A percentile compares a stretch with the other conserved stretches of the same genome.
These are phyloP conservation scores for Microsporum audouinii DNA, from an alignment of 2,329 filamentous ascomycete species.

Conservation along the genomic window DNA sequence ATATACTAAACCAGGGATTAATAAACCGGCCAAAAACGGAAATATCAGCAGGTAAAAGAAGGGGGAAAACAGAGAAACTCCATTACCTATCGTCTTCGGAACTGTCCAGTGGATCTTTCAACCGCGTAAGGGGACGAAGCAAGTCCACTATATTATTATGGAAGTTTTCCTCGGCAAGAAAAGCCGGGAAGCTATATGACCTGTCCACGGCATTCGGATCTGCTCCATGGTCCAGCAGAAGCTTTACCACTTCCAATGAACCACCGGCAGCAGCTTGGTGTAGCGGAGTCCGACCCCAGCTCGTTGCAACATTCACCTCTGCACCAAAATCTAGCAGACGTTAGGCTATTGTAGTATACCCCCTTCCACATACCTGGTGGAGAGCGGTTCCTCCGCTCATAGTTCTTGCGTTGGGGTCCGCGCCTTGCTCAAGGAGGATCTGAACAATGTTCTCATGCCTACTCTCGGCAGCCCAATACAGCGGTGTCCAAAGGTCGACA, in stretches of 20 bases:
- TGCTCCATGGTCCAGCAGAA: not conserved
- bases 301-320: not conserved
- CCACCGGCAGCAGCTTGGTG: conserved; percentile 1
- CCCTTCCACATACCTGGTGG: not conserved
- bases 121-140: not conserved
- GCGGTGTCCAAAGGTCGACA: not conserved
- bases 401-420: not conserved
- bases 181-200: not conserved
- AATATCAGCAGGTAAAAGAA: too few species aligned
- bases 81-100: not conserved
- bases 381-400: not conserved
- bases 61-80: too few species aligned
- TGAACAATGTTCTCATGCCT: not conserved
- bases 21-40: too few species aligned
- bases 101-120: not conserved
- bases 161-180: not conserved
- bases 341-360: not conserved
- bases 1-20: too few species aligned
- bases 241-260: not conserved
- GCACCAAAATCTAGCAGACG: not conserved
- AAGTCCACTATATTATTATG: not conserved
- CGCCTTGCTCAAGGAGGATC: not conserved
- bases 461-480: conserved; percentile 1
- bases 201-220: not conserved
- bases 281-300: conserved; percentile 1